A percentile compares a stretch with the other conserved stretches of the same genome.
These are phyloP conservation scores for Cystobasidium onofrii DNA, from an alignment of 768 basidiomycete species.

Conservation along the genomic window DNA sequence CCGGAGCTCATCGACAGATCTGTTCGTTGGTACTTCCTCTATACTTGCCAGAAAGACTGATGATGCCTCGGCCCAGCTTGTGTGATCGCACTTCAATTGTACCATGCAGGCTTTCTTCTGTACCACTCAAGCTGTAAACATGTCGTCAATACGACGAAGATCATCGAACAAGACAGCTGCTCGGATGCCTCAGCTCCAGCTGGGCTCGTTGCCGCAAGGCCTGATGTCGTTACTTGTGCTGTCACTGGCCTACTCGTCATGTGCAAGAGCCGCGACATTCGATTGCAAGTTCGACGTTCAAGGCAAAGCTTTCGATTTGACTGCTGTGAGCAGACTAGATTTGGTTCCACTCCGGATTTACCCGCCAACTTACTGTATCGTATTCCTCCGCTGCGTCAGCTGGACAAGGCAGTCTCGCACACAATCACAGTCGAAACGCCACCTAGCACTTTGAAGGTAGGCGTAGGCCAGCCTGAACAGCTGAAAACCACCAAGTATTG, in stretches of 20 bases:
- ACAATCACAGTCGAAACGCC: not conserved
- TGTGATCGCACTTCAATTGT: not conserved
- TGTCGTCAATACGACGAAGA: not conserved
- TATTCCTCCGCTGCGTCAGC: not conserved
- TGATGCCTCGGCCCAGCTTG: no score
- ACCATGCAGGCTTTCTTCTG: not conserved
- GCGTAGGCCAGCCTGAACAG: not conserved
- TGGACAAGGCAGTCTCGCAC: conserved; percentile 3
- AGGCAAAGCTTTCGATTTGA: conserved; percentile 25
- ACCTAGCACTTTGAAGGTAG: conserved; percentile 8
- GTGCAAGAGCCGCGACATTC: conserved; percentile 8
- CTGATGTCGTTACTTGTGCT: not conserved
- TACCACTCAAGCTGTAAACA: not conserved
- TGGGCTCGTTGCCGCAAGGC: not conserved
- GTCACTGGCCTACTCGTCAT: not conserved
- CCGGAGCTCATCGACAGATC: no score
- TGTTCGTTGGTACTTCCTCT: no score
- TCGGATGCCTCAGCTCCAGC: not conserved
- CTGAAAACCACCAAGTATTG: no score
- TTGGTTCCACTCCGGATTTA: no score
- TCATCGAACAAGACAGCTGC: not conserved
- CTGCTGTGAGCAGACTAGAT: conserved; percentile 6
- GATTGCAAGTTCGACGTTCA: conserved; percentile 22
- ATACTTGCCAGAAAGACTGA: no score
- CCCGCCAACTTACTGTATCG: no score